A percentile compares a stretch with the other conserved stretches of the same genome.
Conservation (phyloP, 2,329 filamentous ascomycete species). For the Neophaeococcomyces aloes region DNA sequence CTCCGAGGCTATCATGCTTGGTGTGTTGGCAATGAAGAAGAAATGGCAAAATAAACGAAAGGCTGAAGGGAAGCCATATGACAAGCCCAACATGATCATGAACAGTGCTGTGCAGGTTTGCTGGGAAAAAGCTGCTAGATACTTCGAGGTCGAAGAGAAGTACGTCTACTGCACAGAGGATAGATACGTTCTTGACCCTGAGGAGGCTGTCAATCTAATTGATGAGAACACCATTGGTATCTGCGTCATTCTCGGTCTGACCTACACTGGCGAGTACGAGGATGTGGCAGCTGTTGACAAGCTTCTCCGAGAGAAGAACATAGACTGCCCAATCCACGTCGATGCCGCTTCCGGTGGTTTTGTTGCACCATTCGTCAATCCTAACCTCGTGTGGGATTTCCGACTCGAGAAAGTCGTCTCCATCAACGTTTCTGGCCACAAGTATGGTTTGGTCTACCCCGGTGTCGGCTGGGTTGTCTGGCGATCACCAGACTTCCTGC, state of each 20-base stretch:
- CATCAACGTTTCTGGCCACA: conserved; percentile 92
- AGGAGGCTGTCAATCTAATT: conserved; percentile 50
- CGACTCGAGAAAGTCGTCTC: conserved; percentile 76
- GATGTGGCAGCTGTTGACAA: conserved; percentile 89
- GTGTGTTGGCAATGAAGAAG: conserved; percentile 78
- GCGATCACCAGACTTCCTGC: conserved; percentile 71
- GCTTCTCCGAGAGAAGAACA: conserved; percentile 59
- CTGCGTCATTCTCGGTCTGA: conserved; percentile 80
- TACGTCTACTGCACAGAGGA: conserved; percentile 54
- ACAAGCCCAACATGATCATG: conserved; percentile 88
- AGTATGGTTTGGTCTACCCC: conserved; percentile 69
- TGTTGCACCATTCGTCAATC: conserved; percentile 81
- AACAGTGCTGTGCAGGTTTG: conserved; percentile 91
- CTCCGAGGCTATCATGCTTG: conserved; percentile 55
- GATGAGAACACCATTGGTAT: conserved; percentile 79
- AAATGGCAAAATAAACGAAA: conserved; percentile 80
- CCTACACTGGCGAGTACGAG: conserved; percentile 93
- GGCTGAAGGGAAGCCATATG: conserved; percentile 68
- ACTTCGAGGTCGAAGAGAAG: conserved; percentile 89
- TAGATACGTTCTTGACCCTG: conserved; percentile 54
- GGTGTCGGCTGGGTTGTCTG: conserved; percentile 92
- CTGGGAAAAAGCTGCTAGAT: conserved; percentile 86
- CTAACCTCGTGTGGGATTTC: conserved; percentile 84
- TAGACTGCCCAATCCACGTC: conserved; percentile 84
- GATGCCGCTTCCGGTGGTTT: conserved; percentile 89